Evolutionary conservation across 176 grass and related monocot species (phyloP).

Genomic region (Dendrocalamus sinicus): DNA sequence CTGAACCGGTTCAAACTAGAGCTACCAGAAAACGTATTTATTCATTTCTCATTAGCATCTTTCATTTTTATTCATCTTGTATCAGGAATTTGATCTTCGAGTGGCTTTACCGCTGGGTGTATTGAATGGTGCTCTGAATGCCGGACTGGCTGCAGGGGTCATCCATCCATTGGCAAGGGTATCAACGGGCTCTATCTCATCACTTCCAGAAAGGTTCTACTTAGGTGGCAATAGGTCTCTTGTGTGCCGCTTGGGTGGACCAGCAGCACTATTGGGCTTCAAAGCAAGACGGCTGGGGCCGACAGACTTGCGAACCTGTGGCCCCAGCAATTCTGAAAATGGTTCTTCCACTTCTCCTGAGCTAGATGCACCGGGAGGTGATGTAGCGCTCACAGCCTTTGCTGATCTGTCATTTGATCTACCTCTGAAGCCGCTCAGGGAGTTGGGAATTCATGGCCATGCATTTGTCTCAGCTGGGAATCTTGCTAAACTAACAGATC

Average conservation of each 20-base stretch:
- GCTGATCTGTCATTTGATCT: slow-evolving; percentile 92
- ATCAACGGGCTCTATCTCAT: slow-evolving; percentile 50
- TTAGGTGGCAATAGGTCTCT: slow-evolving; percentile 74
- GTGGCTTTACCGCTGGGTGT: slow-evolving; percentile 78
- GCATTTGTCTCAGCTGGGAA: slow-evolving; percentile 78
- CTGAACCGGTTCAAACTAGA: background rate
- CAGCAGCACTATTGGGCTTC: slow-evolving; percentile 75
- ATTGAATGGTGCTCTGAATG: slow-evolving; percentile 75
- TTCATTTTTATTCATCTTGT: slow-evolving; percentile 17
- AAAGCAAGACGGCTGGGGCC: slow-evolving; percentile 71
- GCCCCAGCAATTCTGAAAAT: slow-evolving; percentile 45
- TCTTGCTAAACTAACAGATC: slow-evolving; percentile 60
- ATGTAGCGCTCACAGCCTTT: slow-evolving; percentile 74
- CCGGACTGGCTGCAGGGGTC: slow-evolving; percentile 67
- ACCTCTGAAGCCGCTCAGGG: slow-evolving; percentile 72
- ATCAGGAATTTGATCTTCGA: slow-evolving; percentile 92
- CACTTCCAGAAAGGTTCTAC: slow-evolving; percentile 76
- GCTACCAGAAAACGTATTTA: background rate
- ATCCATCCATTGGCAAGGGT: slow-evolving; percentile 62
- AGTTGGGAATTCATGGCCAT: slow-evolving; percentile 83
- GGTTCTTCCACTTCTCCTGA: slow-evolving; percentile 39
- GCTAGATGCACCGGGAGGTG: slow-evolving; percentile 56
- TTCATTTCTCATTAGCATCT: background rate
- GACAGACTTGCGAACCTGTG: slow-evolving; percentile 41
- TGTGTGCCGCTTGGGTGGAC: slow-evolving; percentile 68